Conservation (phyloP, 441 rosid species). For the Francoa sonchifolia region DNA sequence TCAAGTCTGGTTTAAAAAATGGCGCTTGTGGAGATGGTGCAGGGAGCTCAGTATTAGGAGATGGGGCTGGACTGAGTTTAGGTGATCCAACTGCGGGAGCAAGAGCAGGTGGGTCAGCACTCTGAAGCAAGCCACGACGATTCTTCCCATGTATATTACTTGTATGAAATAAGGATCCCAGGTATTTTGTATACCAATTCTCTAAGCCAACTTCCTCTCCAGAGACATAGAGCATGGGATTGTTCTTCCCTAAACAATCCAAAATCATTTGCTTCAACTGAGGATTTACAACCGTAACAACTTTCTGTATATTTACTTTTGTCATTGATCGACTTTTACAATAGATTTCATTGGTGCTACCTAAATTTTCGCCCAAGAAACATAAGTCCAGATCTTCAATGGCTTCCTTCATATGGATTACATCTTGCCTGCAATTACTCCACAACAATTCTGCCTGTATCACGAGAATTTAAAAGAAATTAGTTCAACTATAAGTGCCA, state of each 20-base stretch:
- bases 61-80: conserved; percentile 9
- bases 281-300: conserved; percentile 27
- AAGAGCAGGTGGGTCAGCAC: conserved; percentile 13
- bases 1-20: conserved; percentile 19
- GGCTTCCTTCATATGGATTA: conserved; percentile 33
- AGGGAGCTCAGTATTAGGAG: conserved; percentile 5
- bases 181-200: conserved; percentile 21
- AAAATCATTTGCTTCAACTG: conserved; percentile 33
- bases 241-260: conserved; percentile 46
- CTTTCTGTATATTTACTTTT: conserved; percentile 28
- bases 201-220: conserved; percentile 31
- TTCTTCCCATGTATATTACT: conserved; percentile 27
- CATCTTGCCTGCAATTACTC: conserved; percentile 43
- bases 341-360: conserved; percentile 8
- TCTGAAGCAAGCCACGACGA: conserved; percentile 16
- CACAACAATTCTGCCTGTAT: conserved; percentile 46
- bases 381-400: conserved; percentile 31
- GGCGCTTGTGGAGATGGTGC: conserved; percentile 21
- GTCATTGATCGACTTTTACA: conserved; percentile 18
- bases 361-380: conserved; percentile 23
- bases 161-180: conserved; percentile 19
- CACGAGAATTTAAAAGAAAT: conserved; percentile 9
- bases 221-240: conserved; percentile 20
- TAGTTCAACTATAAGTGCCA: not conserved
- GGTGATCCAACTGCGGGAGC: conserved; percentile 15